phyloP scores from a whole-genome alignment of 192 early-diverging fungal species.

The Kappamyces sp. region DNA sequence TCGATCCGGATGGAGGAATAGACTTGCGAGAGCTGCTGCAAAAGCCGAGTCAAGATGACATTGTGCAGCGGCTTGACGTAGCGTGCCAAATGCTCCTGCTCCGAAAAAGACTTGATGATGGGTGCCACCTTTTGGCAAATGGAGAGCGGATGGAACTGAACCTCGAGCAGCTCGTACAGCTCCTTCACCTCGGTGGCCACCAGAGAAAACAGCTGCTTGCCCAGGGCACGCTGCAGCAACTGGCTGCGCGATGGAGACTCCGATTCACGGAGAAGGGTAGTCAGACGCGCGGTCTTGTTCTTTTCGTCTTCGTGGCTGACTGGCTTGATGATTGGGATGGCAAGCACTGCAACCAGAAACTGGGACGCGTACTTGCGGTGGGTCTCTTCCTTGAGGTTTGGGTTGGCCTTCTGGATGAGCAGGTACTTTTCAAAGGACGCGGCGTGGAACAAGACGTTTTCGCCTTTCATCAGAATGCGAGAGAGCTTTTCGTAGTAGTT shows the following conservation, averaged over 20 bases:
- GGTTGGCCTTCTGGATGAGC: constrained; percentile 39
- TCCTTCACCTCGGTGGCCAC: constrained; percentile 86
- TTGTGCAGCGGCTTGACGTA: constrained; percentile 93
- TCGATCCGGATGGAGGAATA: constrained; percentile 97
- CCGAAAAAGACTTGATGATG: constrained; percentile 58
- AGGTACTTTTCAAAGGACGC: constrained; percentile 94
- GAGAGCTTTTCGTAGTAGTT: constrained; percentile 99
- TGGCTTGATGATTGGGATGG: constrained; percentile 92
- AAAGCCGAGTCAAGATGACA: constrained; percentile 92
- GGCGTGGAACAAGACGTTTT: constrained; percentile 97
- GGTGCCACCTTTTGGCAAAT: constrained; percentile 96
- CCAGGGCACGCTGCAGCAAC: constrained; percentile 84
- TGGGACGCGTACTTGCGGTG: constrained; percentile 71
- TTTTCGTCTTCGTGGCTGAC: constrained; percentile 70
- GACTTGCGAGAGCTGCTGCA: constrained; percentile 96
- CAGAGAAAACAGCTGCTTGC: constrained; percentile 76
- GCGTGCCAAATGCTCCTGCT: constrained; percentile 70
- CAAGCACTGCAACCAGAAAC: constrained; percentile 88
- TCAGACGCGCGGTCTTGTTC: constrained; percentile 66
- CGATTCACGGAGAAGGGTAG: constrained; percentile 76
- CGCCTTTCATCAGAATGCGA: constrained; percentile 91
- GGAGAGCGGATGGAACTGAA: constrained; percentile 97
- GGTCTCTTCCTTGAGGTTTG: neutral
- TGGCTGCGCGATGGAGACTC: constrained; percentile 78
- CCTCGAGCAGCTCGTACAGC: constrained; percentile 93